Conservation (phyloP, 2,329 filamentous ascomycete genomes). For the Colletotrichum abscissum region DNA sequence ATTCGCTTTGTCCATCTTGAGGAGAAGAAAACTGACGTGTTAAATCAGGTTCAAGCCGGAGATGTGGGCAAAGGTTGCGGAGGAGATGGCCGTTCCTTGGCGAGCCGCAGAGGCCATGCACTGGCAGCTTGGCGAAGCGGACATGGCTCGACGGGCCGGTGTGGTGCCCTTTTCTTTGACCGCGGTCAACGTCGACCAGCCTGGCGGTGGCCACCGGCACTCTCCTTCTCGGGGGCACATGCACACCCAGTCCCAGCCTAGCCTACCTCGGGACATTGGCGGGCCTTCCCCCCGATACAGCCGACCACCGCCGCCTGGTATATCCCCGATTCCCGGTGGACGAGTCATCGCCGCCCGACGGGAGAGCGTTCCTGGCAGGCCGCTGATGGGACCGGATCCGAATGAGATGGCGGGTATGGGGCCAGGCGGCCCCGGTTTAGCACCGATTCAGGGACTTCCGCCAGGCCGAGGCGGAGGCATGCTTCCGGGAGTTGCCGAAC, state of each 20-base stretch:
- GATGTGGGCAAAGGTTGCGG: conserved; percentile 97
- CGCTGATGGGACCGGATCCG: conserved; percentile 45
- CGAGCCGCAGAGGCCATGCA: conserved; percentile 97
- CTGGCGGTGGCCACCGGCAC: conserved; percentile 26
- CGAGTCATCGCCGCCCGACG: conserved; percentile 53
- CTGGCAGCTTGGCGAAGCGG: conserved; percentile 92
- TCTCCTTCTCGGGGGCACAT: conserved; percentile 42
- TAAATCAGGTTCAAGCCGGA: conserved; percentile 87
- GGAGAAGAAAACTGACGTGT: conserved; percentile 20
- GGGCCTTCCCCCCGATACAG: conserved; percentile 58
- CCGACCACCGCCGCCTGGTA: conserved; percentile 44
- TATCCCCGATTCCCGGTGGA: conserved; percentile 46
- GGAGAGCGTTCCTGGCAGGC: conserved; percentile 50
- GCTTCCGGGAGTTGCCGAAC: conserved; percentile 71
- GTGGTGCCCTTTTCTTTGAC: conserved; percentile 83
- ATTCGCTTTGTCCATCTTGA: not conserved
- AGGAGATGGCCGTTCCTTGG: conserved; percentile 96
- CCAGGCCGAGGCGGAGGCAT: conserved; percentile 54
- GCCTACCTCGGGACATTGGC: conserved; percentile 54
- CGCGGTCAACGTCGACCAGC: conserved; percentile 59
- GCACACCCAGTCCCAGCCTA: conserved; percentile 60
- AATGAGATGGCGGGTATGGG: conserved; percentile 47
- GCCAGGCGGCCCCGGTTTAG: conserved; percentile 55
- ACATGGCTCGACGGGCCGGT: conserved; percentile 93
- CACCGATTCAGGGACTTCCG: conserved; percentile 62